Percentiles rank a stretch among this genome's conserved stretches.
Conservation (phyloP, 257 asterid genomes). For the Scutellaria barbata region DNA sequence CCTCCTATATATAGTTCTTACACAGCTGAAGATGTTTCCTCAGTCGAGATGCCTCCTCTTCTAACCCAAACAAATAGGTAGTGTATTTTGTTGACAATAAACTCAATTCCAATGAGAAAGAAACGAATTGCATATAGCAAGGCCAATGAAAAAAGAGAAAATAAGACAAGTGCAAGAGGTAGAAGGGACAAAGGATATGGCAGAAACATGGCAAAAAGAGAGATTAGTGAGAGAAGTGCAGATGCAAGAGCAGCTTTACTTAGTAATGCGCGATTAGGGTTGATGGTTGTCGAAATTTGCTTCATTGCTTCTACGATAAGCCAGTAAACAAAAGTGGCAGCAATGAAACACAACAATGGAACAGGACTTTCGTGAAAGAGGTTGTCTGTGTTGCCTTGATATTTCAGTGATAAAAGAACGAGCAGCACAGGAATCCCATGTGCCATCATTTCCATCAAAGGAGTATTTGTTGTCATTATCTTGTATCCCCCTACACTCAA, state of each 20-base stretch:
- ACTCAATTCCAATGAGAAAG: too few species aligned
- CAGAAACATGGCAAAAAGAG: not conserved
- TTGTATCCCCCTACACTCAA: too few species aligned
- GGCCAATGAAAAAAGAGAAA: not conserved
- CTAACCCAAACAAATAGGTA: too few species aligned
- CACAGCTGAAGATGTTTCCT: too few species aligned
- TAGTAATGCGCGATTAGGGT: too few species aligned
- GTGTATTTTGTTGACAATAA: too few species aligned
- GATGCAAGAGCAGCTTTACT: conserved; percentile 25
- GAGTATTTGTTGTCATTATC: not conserved
- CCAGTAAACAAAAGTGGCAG: conserved; percentile 29
- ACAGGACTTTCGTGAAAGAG: not conserved
- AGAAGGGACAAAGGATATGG: not conserved
- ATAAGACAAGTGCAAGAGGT: not conserved
- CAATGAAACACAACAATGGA: conserved; percentile 16
- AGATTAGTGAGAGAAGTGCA: too few species aligned
- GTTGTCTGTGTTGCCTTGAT: conserved; percentile 3
- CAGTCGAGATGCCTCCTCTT: too few species aligned
- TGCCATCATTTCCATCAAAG: conserved; percentile 5
- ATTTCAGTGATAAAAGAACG: not conserved
- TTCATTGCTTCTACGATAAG: not conserved
- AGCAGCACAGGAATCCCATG: conserved; percentile 13
- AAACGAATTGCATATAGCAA: not conserved
- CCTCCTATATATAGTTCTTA: too few species aligned
- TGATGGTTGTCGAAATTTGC: not conserved